Evolutionary conservation across 2,329 filamentous ascomycete genomes (phyloP).

Genomic region (Myriosclerotinia curreyana): DNA sequence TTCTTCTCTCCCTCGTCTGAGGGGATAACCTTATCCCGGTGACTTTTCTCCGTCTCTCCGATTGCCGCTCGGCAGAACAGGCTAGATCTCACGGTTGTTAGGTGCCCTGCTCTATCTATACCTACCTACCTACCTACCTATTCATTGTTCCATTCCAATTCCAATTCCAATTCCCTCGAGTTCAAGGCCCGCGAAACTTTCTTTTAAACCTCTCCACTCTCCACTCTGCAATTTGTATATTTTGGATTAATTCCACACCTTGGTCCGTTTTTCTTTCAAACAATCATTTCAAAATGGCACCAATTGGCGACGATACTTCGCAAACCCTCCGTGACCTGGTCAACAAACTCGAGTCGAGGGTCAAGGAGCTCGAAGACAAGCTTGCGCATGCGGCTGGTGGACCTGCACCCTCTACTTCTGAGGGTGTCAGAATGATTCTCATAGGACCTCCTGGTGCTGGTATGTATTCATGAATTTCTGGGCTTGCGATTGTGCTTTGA

Average conservation of each 20-base stretch:
- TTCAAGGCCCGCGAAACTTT: slow-evolving; percentile 10
- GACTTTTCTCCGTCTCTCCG: slow-evolving; percentile 17
- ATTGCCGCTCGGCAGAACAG: slow-evolving; percentile 17
- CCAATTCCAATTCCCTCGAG: background rate
- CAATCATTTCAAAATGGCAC: slow-evolving; percentile 66
- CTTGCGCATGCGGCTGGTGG: slow-evolving; percentile 54
- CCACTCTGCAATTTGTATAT: slow-evolving; percentile 13
- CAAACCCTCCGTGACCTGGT: slow-evolving; percentile 83
- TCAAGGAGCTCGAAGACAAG: slow-evolving; percentile 78
- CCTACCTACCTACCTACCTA: too few species aligned
- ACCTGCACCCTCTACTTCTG: slow-evolving; percentile 52
- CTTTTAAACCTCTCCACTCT: background rate
- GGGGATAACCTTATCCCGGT: slow-evolving; percentile 13
- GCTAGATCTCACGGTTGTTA: background rate
- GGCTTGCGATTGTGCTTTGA: background rate
- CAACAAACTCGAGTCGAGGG: slow-evolving; percentile 77
- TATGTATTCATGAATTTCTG: slow-evolving; percentile 49
- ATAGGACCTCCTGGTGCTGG: slow-evolving; percentile 97
- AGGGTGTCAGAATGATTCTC: slow-evolving; percentile 88
- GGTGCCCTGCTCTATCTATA: too few species aligned
- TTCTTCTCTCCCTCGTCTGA: background rate
- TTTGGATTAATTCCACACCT: slow-evolving; percentile 28
- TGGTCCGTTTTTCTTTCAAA: slow-evolving; percentile 32
- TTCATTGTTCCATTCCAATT: background rate
- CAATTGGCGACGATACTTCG: slow-evolving; percentile 75